Base-by-base conservation (phyloP, 2,329 filamentous ascomycete genomes). In the Triangularia setosa region DNA sequence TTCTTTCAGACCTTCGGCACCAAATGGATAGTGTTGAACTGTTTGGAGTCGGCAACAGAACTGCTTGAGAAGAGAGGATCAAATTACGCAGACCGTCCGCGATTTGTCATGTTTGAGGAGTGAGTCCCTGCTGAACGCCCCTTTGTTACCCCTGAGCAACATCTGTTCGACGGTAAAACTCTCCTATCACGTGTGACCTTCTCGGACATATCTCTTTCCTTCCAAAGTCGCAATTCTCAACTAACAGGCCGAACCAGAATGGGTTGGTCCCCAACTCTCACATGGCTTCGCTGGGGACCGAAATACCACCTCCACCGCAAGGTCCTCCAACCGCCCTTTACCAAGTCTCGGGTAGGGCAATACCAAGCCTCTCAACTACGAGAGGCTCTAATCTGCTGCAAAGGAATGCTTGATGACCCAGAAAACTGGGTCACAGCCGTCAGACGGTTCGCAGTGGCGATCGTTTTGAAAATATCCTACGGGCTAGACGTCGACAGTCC, bases 251-350 rank as follows among this genome's bases (percentile, higher is more conserved):
- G 6, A 6, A 48, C 3, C 56, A 74, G 72, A 54, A 78, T 79
- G 76, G 78, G 78, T 28, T 81, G 78, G 78, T 72, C 76, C 2
- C 73, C 75, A 12, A 80, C 79, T 0, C 70, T 80, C 16, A 79
- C 78, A n/a, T 81, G 79, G 69, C 72, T 79, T 4, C 72, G 73
- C 57, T 76, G 73, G 69, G 78, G 78, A 4, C 72, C 74, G 2
- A 73, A 72, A 62, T 81, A 79, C 65, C 75, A 77, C 23, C 65
- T 77, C 18, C 79, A 81, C 62, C 74, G 79, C 9, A 75, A 73
- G 35, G 69, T 79, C 28, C 74, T 80, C 35, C 79, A 80, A 65
- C 73, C 75, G 56, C 76, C 74, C n/a, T 79, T 79, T 69, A 72
- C 72, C 52, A 75, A 74, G 67, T 72, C 75, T 53, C 70, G 70